A percentile compares a stretch with the other conserved stretches of the same genome.
Conservation (phyloP, 371 early-diverging fungal species). For the Mucor plumbeus region DNA sequence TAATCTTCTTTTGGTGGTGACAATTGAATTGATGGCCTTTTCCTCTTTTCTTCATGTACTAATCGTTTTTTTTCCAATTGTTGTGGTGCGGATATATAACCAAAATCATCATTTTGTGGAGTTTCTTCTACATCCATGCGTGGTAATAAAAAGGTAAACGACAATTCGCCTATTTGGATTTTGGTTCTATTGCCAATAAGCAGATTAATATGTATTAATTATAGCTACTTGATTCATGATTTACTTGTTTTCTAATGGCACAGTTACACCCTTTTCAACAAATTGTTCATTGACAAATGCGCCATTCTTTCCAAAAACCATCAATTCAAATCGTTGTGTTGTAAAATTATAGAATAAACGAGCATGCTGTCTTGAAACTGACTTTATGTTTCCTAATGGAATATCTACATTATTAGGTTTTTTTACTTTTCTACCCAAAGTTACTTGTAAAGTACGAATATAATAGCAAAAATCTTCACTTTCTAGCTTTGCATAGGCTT, state of each 20-base stretch:
- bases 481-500: constrained; percentile 91
- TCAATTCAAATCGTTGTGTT: constrained; percentile 79
- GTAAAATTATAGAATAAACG: constrained; percentile 85
- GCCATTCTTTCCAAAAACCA: constrained; percentile 87
- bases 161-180: constrained; percentile 81
- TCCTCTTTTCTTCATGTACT: neutral
- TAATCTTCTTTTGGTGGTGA: constrained; percentile 6
- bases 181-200: constrained; percentile 51
- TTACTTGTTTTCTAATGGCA: constrained; percentile 74
- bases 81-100: constrained; percentile 46
- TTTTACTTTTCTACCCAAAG: constrained; percentile 73
- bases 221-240: too few species aligned
- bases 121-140: constrained; percentile 42
- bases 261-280: constrained; percentile 69
- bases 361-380: constrained; percentile 87
- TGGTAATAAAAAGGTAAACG: constrained; percentile 78
- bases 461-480: constrained; percentile 84
- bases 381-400: constrained; percentile 80
- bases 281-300: constrained; percentile 82
- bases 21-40: neutral
- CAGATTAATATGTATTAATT: too few species aligned
- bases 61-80: constrained; percentile 37
- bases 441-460: constrained; percentile 77
- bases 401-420: constrained; percentile 73
- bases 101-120: constrained; percentile 20